phyloP scores from a whole-genome alignment of 2,329 filamentous ascomycete genomes.

The Colletotrichum phormii region DNA sequence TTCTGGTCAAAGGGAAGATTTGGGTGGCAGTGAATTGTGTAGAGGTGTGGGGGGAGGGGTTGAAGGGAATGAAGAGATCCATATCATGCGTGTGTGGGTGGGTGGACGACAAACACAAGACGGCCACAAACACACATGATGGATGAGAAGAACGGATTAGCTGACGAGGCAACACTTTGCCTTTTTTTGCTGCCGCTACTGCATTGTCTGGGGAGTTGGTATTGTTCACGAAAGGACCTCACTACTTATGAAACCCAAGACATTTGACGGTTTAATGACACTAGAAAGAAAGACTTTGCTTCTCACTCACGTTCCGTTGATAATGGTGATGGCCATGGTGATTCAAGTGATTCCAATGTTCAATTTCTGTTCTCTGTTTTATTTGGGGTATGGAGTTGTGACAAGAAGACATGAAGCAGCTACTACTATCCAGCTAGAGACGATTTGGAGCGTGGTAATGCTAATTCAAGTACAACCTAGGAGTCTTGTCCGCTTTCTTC shows the following conservation, averaged over 20 bases:
- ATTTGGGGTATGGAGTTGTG: background rate
- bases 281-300: constrained; percentile 14
- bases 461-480: background rate
- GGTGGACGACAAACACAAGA: too few relatives aligned
- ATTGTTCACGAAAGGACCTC: constrained; percentile 27
- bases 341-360: background rate
- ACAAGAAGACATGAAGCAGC: background rate
- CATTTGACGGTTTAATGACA: constrained; percentile 35
- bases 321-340: background rate
- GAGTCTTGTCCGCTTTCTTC: background rate
- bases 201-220: constrained; percentile 24
- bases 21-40: background rate
- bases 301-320: background rate
- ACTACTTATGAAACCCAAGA: constrained; percentile 33
- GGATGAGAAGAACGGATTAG: constrained; percentile 17
- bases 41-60: background rate
- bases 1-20: background rate
- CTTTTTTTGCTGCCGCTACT: background rate
- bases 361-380: background rate
- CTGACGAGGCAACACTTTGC: constrained; percentile 1
- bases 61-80: background rate
- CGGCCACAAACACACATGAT: background rate
- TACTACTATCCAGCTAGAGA: background rate
- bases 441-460: background rate
- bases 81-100: background rate